Conservation (phyloP, 192 early-diverging fungal genomes). For the Backusella luteola region DNA sequence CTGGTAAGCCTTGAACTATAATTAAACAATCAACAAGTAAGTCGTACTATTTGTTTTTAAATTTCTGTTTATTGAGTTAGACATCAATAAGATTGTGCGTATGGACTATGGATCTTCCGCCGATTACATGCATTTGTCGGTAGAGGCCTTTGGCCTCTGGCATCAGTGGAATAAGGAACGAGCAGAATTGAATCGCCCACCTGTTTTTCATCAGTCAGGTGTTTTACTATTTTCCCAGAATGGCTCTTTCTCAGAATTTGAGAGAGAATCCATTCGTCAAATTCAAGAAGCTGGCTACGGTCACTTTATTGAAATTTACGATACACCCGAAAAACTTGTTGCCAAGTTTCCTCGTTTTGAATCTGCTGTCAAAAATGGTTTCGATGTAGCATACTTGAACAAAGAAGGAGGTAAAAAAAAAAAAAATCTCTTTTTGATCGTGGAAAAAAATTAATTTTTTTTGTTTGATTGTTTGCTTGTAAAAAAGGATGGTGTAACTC, state of each 20-base stretch:
- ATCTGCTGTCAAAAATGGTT: slow-evolving; percentile 11
- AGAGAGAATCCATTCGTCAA: background rate
- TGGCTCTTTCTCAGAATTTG: slow-evolving; percentile 12
- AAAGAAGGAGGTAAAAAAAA: slow-evolving; percentile 12
- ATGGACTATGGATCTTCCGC: slow-evolving; percentile 19
- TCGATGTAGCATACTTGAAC: slow-evolving; percentile 26
- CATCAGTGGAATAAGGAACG: slow-evolving; percentile 28
- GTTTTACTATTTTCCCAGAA: slow-evolving; percentile 15
- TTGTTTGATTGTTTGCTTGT: background rate
- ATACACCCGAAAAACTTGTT: slow-evolving; percentile 7
- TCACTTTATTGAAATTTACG: slow-evolving; percentile 10
- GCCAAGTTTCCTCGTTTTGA: slow-evolving; percentile 15
- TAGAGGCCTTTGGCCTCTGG: slow-evolving; percentile 19
- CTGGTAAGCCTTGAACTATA: slow-evolving; percentile 2
- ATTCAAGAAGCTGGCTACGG: slow-evolving; percentile 20
- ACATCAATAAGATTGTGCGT: slow-evolving; percentile 30
- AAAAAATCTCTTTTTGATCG: background rate
- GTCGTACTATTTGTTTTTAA: background rate
- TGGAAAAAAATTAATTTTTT: background rate
- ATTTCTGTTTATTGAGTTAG: background rate
- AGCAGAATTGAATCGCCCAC: background rate
- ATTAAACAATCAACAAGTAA: background rate
- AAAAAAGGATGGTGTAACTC: slow-evolving; percentile 31
- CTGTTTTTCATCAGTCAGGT: slow-evolving; percentile 23
- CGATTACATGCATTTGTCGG: slow-evolving; percentile 15